Conservation (phyloP, 1,284 basidiomycete species). For the Sporisorium iseilematis-ciliati region DNA sequence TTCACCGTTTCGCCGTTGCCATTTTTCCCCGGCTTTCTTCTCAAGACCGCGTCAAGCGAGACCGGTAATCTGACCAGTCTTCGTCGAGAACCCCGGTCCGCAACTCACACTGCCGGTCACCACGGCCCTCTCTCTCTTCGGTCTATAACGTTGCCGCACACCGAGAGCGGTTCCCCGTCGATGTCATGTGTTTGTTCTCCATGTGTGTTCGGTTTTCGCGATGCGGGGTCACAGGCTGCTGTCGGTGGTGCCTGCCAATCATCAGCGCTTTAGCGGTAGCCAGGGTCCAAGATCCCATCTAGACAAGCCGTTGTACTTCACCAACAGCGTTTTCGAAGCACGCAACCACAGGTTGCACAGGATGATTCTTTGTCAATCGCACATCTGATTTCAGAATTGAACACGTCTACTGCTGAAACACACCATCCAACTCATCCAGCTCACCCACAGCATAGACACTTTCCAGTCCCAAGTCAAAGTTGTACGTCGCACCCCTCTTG, state of each 20-base stretch:
- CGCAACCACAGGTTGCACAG: neutral
- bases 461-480: conserved; percentile 72
- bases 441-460: conserved; percentile 64
- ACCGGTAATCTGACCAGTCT: conserved; percentile 25
- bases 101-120: conserved; percentile 4
- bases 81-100: conserved; percentile 33
- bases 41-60: conserved; percentile 5
- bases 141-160: conserved; percentile 12
- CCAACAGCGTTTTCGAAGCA: neutral
- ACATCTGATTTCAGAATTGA: neutral
- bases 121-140: neutral
- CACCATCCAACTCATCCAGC: conserved; percentile 52
- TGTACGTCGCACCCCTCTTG: conserved; percentile 59
- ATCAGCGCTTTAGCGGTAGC: neutral
- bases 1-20: conserved; percentile 8
- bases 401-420: conserved; percentile 40
- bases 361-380: neutral
- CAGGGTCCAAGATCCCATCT: neutral
- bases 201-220: too few species aligned
- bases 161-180: conserved; percentile 1
- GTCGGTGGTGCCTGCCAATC: neutral
- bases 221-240: neutral
- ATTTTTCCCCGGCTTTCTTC: conserved; percentile 35
- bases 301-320: neutral
- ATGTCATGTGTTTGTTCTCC: neutral